These are phyloP conservation scores for Alternaria novae-zelandiae DNA, from an alignment of 2,329 filamentous ascomycete genomes.

Conservation along the genomic window DNA sequence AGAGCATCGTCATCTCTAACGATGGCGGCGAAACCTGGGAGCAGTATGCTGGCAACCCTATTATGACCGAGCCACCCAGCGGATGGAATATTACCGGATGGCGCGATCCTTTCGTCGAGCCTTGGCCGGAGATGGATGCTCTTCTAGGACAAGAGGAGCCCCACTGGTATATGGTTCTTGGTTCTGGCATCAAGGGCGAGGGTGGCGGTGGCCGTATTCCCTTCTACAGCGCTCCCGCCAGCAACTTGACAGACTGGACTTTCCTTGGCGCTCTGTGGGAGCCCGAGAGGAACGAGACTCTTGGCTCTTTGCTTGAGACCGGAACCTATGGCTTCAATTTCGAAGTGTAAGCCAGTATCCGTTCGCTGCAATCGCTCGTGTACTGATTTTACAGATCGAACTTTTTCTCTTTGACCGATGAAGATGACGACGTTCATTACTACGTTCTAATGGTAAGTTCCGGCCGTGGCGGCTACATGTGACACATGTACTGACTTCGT, in stretches of 20 bases:
- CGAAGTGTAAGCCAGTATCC: slow-evolving; percentile 45
- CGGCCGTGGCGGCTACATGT: not conserved
- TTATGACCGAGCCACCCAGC: slow-evolving; percentile 52
- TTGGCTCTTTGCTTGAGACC: slow-evolving; percentile 53
- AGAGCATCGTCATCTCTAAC: slow-evolving; percentile 53
- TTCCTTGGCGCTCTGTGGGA: slow-evolving; percentile 57
- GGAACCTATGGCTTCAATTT: slow-evolving; percentile 57
- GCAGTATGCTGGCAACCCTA: slow-evolving; percentile 55
- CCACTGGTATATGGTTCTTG: slow-evolving; percentile 56
- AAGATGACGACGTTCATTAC: slow-evolving; percentile 53
- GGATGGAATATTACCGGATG: slow-evolving; percentile 54
- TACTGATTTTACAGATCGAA: slow-evolving; percentile 42
- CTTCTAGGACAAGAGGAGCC: slow-evolving; percentile 51
- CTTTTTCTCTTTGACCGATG: slow-evolving; percentile 54
- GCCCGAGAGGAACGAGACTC: slow-evolving; percentile 50
- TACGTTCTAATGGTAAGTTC: slow-evolving; percentile 47
- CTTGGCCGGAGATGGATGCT: slow-evolving; percentile 52
- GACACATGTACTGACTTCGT: not conserved
- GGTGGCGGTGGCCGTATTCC: slow-evolving; percentile 56
- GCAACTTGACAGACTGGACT: slow-evolving; percentile 54
- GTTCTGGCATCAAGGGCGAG: slow-evolving; percentile 56
- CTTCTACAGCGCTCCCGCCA: slow-evolving; percentile 54
- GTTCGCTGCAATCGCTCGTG: too few relatives aligned
- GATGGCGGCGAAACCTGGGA: slow-evolving; percentile 58
- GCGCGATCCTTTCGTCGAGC: slow-evolving; percentile 42